Base-by-base conservation (phyloP, 192 early-diverging fungal species). In the Coemansia sp. region DNA sequence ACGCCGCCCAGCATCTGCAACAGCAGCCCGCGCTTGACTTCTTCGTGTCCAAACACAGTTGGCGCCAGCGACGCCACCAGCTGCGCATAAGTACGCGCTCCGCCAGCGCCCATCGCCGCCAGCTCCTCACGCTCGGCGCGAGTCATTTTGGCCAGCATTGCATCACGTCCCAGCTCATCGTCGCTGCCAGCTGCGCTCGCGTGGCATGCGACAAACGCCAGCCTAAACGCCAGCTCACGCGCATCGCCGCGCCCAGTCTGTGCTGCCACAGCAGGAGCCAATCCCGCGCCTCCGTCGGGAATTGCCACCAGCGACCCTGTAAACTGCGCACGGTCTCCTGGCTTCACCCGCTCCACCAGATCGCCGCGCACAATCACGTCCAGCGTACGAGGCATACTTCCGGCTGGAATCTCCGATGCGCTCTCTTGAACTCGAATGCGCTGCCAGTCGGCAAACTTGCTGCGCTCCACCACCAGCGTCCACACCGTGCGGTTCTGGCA, bases 361-460 rank as follows among this genome's bases (percentile, higher is more conserved):
- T 94, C 97, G 66, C 91, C 89, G 25, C 97, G 86, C 56, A 99
- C 75, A 73, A 99, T 93, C 0, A 98, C 91, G 66, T 99, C 97
- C 72, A 99, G 83, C 5, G 89, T 92, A 74, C 96, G 84, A 25
- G 97, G 97, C 95, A 98, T 98, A 61, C 89, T 90, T 38, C 97
- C 97, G 6, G 95, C 89, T 23, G 97, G 97, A 36, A 99, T 97
- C 74, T 99, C 95, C 38, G 89, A 85, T 12, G 95, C 81, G 67
- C 95, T 93, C 79, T 99, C 97, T 74, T 99, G 97, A 48, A 99
- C 83, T 7, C 97, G 87, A 46, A 98, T 86, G 63, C 94, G 87
- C 84, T 99, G 97, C 97, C 97, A 99, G 82, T 99, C 97, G 31
- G 86, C 86, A 75, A 98, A 99, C 66, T 85, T 87, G 73, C 88